Percentiles rank a stretch among this genome's conserved stretches.
These are phyloP conservation scores for Candida sonorensis DNA, from an alignment of 805 yeast genomes.

Conservation along the genomic window DNA sequence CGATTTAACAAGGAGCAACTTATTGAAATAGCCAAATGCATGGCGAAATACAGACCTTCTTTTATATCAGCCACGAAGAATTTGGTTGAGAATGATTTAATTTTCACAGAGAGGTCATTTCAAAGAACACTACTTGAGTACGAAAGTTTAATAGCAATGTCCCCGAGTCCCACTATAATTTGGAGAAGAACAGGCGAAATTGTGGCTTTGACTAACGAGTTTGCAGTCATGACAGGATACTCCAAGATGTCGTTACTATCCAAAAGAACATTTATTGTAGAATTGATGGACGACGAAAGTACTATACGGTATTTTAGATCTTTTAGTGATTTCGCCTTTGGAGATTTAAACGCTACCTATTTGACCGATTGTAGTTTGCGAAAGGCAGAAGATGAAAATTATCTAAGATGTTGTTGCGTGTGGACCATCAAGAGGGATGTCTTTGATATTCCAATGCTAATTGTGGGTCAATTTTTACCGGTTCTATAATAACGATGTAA, in stretches of 20 bases:
- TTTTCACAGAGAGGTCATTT: constrained; percentile 52
- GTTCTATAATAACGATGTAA: constrained; percentile 40
- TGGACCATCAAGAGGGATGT: constrained; percentile 84
- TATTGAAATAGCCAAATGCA: constrained; percentile 42
- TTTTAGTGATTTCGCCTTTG: constrained; percentile 68
- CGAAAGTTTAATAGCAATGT: constrained; percentile 46
- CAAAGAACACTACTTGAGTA: constrained; percentile 53
- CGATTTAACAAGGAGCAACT: constrained; percentile 38
- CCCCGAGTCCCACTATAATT: constrained; percentile 73
- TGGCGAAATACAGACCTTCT: constrained; percentile 67
- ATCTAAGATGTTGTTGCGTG: constrained; percentile 60
- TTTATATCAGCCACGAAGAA: constrained; percentile 72
- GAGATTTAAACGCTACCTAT: constrained; percentile 48
- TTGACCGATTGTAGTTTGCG: constrained; percentile 42
- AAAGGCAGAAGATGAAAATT: constrained; percentile 32
- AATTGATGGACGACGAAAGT: constrained; percentile 74
- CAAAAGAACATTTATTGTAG: constrained; percentile 64
- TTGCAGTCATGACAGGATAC: constrained; percentile 63
- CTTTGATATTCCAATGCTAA: constrained; percentile 78
- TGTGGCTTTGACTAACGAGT: constrained; percentile 70
- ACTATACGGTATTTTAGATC: constrained; percentile 66
- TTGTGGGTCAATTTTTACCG: constrained; percentile 77
- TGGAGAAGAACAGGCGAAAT: constrained; percentile 88
- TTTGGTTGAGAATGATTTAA: constrained; percentile 62
- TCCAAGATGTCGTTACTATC: constrained; percentile 49